Evolutionary conservation across 129 eudicot species (phyloP).

Genomic region (Saposhnikovia divaricata): DNA sequence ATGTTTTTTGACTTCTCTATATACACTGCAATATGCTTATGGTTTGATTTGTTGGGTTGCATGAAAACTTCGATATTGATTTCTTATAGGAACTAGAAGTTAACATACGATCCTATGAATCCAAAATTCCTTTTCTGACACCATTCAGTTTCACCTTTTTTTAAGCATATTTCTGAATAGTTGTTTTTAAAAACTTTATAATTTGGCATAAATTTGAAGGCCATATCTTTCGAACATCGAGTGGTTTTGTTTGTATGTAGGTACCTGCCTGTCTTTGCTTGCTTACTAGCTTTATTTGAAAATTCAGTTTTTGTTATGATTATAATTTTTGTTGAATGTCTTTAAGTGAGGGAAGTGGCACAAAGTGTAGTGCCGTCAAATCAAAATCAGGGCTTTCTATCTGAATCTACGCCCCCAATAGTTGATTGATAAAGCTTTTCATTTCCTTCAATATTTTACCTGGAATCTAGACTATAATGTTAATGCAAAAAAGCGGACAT

Average conservation of each 20-base stretch:
- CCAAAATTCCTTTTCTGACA: neutral
- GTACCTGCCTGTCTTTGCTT: neutral
- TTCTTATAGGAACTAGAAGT: neutral
- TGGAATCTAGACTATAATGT: neutral
- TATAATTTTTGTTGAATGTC: neutral
- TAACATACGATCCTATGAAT: neutral
- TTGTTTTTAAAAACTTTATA: neutral
- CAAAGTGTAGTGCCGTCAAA: neutral
- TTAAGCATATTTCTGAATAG: neutral
- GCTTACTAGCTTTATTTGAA: neutral
- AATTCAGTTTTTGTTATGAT: neutral
- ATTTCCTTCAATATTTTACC: neutral
- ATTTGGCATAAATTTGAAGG: neutral
- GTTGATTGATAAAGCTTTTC: neutral
- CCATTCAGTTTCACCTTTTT: slow-evolving; percentile 5
- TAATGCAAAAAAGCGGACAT: neutral
- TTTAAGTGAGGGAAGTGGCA: neutral
- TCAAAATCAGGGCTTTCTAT: neutral
- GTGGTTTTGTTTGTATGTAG: neutral
- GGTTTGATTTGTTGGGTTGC: neutral
- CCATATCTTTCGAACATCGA: neutral
- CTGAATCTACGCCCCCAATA: neutral
- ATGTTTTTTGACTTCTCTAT: neutral
- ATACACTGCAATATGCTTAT: neutral
- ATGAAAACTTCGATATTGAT: neutral